A percentile compares a stretch with the other conserved stretches of the same genome.
Evolutionary conservation across 192 early-diverging fungal species (phyloP).

Genomic region (Dispira parvispora): DNA sequence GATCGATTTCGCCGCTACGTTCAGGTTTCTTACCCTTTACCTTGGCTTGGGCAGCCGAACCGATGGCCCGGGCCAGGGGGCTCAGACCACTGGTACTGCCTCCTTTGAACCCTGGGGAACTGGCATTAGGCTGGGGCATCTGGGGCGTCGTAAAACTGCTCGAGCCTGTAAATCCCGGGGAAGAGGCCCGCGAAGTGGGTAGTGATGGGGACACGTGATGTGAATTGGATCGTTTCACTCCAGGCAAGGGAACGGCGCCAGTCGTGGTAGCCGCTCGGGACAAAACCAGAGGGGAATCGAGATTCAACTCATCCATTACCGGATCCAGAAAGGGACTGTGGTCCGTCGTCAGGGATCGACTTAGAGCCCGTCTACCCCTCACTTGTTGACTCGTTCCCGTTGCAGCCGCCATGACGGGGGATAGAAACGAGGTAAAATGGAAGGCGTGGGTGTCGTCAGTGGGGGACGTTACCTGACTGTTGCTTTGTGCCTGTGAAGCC

Average conservation of each 20-base stretch:
- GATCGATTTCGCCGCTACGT: too few species aligned
- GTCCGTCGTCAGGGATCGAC: not conserved
- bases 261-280: not conserved
- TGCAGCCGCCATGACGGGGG: constrained; percentile 2
- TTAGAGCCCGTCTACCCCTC: not conserved
- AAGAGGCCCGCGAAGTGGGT: not conserved
- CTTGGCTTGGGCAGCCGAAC: too few species aligned
- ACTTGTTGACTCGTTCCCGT: not conserved
- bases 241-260: not conserved
- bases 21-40: too few species aligned
- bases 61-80: too few species aligned
- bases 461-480: not conserved
- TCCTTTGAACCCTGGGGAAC: not conserved
- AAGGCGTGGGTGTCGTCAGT: not conserved
- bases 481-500: too few species aligned
- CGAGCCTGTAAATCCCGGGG: not conserved
- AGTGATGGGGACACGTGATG: not conserved
- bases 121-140: not conserved
- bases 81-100: too few species aligned
- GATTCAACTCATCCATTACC: constrained; percentile 1
- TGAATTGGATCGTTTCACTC: not conserved
- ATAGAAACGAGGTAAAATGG: not conserved
- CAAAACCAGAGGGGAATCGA: not conserved
- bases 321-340: not conserved
- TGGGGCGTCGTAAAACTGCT: constrained; percentile 8